Percentiles rank a stretch among this genome's conserved stretches.
Evolutionary conservation across 106 monocot species (phyloP).

Genomic region (Dendrobium catenatum): DNA sequence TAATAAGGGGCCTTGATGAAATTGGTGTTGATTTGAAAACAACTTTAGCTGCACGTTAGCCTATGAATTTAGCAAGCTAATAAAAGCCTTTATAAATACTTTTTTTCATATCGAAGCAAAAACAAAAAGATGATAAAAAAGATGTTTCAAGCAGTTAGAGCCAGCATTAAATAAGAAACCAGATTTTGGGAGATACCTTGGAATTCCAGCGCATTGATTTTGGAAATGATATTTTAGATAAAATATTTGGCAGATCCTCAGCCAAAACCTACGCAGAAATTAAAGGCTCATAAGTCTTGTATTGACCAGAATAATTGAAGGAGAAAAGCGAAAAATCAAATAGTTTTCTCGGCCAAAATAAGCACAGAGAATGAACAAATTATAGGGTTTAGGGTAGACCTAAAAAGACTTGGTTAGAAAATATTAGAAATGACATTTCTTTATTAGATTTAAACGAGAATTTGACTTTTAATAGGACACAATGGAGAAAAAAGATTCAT

Average conservation of each 20-base stretch:
- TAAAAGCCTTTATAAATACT: not conserved
- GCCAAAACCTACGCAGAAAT: constrained; percentile 56
- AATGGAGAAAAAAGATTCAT: too few species aligned
- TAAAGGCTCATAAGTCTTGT: not conserved
- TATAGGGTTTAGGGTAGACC: too few species aligned
- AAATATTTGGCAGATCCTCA: constrained; percentile 61
- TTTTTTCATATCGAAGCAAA: not conserved
- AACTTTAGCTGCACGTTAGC: not conserved
- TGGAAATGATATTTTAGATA: constrained; percentile 73
- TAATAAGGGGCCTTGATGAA: not conserved
- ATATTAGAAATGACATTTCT: too few species aligned
- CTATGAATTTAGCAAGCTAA: not conserved
- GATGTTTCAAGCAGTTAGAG: not conserved
- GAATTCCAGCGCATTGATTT: constrained; percentile 99
- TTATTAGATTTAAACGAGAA: too few species aligned
- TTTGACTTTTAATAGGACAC: too few species aligned
- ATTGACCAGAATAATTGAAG: not conserved
- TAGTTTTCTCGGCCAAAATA: too few species aligned
- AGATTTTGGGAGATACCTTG: constrained; percentile 29
- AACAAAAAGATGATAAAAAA: not conserved
- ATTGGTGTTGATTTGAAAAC: not conserved
- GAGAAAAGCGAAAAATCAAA: not conserved
- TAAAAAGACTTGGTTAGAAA: too few species aligned
- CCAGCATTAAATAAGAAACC: not conserved
- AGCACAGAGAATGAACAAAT: too few species aligned